Base-by-base conservation (phyloP, 169 alveolate species). In the Cryptosporidium sp. region DNA sequence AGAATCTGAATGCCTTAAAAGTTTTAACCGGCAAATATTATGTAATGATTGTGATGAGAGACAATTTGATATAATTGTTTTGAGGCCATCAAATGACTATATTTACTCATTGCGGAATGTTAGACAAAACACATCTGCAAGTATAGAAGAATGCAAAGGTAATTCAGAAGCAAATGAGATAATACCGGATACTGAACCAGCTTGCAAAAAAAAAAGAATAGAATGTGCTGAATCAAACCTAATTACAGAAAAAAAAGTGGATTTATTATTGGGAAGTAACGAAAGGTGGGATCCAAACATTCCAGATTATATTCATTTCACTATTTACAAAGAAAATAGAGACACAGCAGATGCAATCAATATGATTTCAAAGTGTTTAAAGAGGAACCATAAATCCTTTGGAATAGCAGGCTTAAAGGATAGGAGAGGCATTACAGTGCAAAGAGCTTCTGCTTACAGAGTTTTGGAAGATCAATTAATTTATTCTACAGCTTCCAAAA, bases 381-480 rank as follows among this genome's bases (percentile, higher is more conserved):
- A 93, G 62, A 94, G 97, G 53, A 92, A 93, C 29, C 94, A 94
- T 39, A 92, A 95, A 53, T 94, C 93, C 51, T 92, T 96, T 71
- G 95, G 94, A 53, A 91, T 96, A 48, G 96, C 97, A 4, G 99
- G 99, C 58, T 95, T 95, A 86, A 97, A 97, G 85, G 99, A 97
- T 86, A 95, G 96, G 84, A 91, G 99, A 67, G 99, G 97, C 5
- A 95, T 97, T 18, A 97, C 99, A n/a, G 93, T 96, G 18, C 98
- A 97, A 73, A 92, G 89, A 85, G 89, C 45, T 10, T 80, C 89
- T 5, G 73, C 68, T 45, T 80, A 80, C 31, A 80, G 67, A 80
- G 75, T 65, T 62, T 86, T 94, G 75, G 93, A 96, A 35, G 91
- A 93, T 52, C 92, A 94, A 33, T 65, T 94, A 33, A 70, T 95